Conservation (phyloP, 2,329 filamentous ascomycete genomes). For the Sphaerostilbella broomeana region DNA sequence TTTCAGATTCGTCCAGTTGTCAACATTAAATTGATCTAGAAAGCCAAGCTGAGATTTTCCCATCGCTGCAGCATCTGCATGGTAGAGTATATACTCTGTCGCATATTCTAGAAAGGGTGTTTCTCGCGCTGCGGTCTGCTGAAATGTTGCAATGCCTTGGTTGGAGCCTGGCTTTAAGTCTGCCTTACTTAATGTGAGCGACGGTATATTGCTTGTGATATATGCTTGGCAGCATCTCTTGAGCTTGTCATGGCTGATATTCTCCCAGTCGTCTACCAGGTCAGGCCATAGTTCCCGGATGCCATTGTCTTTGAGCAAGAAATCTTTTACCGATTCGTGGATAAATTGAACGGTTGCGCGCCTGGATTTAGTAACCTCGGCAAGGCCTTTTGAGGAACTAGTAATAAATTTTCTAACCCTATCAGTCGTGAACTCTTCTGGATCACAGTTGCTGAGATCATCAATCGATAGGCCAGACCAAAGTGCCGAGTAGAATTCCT, state of each 20-base stretch:
- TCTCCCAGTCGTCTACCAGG: neutral
- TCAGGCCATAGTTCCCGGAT: constrained; percentile 14
- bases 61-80: constrained; percentile 5
- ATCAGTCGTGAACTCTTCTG: constrained; percentile 30
- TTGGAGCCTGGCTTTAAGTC: neutral
- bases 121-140: neutral
- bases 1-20: neutral
- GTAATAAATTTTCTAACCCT: constrained; percentile 30
- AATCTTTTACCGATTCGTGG: constrained; percentile 44
- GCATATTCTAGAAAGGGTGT: constrained; percentile 10
- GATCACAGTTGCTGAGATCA: constrained; percentile 33
- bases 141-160: neutral
- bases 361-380: constrained; percentile 28
- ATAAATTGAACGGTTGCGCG: constrained; percentile 33
- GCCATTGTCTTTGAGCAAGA: constrained; percentile 32
- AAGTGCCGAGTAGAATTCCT: constrained; percentile 36
- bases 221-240: constrained; percentile 4
- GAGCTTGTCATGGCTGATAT: constrained; percentile 1
- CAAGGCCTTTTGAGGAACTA: constrained; percentile 39
- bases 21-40: neutral
- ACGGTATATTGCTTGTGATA: neutral
- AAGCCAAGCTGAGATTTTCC: neutral
- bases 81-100: constrained; percentile 1
- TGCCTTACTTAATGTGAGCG: neutral
- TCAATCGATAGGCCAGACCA: constrained; percentile 23